Percentiles rank a stretch among this genome's conserved stretches.
These are phyloP conservation scores for Leccinum rimulosum DNA, from an alignment of 768 basidiomycete genomes.

Conservation along the genomic window DNA sequence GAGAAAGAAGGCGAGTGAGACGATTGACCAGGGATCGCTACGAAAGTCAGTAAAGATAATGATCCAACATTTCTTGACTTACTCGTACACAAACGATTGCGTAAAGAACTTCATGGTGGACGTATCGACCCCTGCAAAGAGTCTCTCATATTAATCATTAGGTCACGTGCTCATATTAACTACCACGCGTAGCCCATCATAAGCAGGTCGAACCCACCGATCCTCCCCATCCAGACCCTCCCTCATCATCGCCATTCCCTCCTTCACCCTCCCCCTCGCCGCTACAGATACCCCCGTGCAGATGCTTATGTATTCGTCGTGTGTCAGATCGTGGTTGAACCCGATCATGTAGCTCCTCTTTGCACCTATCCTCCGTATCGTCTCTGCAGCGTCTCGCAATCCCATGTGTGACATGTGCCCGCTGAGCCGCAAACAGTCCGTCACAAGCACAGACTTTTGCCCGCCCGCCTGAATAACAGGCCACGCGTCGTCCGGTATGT, in stretches of 20 bases:
- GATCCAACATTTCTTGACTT: constrained; percentile 21
- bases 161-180: neutral
- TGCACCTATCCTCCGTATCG: constrained; percentile 57
- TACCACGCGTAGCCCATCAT: constrained; percentile 67
- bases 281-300: constrained; percentile 42
- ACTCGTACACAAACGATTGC: constrained; percentile 58
- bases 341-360: constrained; percentile 69
- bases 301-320: constrained; percentile 74
- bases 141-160: neutral
- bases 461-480: constrained; percentile 35
- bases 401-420: constrained; percentile 81
- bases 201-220: constrained; percentile 68
- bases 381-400: constrained; percentile 55
- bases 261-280: constrained; percentile 32
- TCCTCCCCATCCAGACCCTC: constrained; percentile 43
- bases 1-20: constrained; percentile 90
- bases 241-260: constrained; percentile 46
- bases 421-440: constrained; percentile 71
- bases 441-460: constrained; percentile 53
- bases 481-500: constrained; percentile 77
- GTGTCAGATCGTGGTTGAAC: constrained; percentile 72
- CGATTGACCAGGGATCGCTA: constrained; percentile 92
- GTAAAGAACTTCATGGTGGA: constrained; percentile 50
- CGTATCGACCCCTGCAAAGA: constrained; percentile 31
- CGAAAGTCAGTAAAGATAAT: neutral